Percentiles rank a stretch among this genome's conserved stretches.
phyloP scores from a whole-genome alignment of 179 eudicot genomes.

The Beta macrorhiza region DNA sequence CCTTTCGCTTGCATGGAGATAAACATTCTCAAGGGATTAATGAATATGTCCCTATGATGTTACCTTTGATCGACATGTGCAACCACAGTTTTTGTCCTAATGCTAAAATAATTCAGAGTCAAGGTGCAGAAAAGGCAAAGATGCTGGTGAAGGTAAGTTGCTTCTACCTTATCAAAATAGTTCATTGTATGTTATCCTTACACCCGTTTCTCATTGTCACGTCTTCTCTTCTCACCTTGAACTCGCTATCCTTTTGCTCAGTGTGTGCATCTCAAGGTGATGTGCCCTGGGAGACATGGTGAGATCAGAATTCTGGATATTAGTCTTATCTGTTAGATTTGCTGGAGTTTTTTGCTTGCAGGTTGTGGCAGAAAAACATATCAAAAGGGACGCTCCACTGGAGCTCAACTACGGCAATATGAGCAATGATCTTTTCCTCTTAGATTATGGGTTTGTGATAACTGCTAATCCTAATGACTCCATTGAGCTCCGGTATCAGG shows the following conservation, averaged over 20 bases:
- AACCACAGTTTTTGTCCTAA: conserved; percentile 89
- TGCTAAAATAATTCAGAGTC: conserved; percentile 76
- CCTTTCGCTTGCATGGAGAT: conserved; percentile 71
- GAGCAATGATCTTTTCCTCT: conserved; percentile 79
- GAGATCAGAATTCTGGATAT: neutral
- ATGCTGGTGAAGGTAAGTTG: conserved; percentile 72
- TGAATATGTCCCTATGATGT: conserved; percentile 74
- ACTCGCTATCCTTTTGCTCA: neutral
- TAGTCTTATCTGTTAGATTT: neutral
- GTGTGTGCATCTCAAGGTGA: neutral
- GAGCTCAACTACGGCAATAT: conserved; percentile 83
- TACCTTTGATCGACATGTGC: conserved; percentile 96
- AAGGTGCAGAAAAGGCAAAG: conserved; percentile 35
- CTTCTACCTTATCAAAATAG: neutral
- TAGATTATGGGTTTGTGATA: conserved; percentile 89
- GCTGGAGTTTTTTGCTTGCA: conserved; percentile 29
- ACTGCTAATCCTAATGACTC: conserved; percentile 73
- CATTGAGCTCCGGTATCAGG: conserved; percentile 80
- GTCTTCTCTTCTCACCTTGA: neutral
- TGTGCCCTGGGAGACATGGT: neutral
- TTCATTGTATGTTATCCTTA: neutral
- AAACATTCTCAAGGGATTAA: conserved; percentile 49
- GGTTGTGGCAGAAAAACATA: conserved; percentile 73
- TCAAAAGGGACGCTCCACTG: conserved; percentile 55
- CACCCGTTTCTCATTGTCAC: neutral